A percentile compares a stretch with the other conserved stretches of the same genome.
These are phyloP conservation scores for Phytophthora pisi DNA, from an alignment of 352 stramenopile genomes.

Conservation along the genomic window DNA sequence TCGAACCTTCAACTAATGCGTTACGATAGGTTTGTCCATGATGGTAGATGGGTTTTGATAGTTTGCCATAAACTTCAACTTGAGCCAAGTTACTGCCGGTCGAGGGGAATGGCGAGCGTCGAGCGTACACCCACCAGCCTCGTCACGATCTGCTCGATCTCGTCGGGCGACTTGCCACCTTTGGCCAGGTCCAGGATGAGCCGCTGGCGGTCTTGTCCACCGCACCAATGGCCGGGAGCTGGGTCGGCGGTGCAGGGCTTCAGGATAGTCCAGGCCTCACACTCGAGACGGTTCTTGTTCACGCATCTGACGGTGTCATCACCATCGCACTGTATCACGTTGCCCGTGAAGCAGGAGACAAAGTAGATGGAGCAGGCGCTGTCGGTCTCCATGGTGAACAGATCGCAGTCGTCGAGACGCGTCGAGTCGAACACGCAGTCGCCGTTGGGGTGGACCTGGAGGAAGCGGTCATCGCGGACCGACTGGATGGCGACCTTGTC, in stretches of 20 bases:
- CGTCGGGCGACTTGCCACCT: constrained; percentile 9
- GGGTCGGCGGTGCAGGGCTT: constrained; percentile 5
- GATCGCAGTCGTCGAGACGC: background rate
- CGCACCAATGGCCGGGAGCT: background rate
- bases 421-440: constrained; percentile 28
- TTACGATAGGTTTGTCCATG: constrained; percentile 10
- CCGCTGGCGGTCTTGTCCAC: constrained; percentile 7
- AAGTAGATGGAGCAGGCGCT: constrained; percentile 17
- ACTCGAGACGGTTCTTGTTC: constrained; percentile 5
- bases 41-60: constrained; percentile 15
- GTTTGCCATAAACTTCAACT: constrained; percentile 1
- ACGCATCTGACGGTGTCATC: constrained; percentile 14
- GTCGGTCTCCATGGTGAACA: constrained; percentile 27
- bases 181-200: constrained; percentile 29
- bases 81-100: background rate
- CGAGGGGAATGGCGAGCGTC: background rate
- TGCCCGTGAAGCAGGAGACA: constrained; percentile 21
- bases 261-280: constrained; percentile 20
- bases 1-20: constrained; percentile 20
- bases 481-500: constrained; percentile 36
- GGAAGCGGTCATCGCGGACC: constrained; percentile 22
- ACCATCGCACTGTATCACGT: constrained; percentile 17
- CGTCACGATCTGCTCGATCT: constrained; percentile 30
- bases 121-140: background rate
- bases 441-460: constrained; percentile 16